These are phyloP conservation scores for Chlamydomonas applanata DNA, from an alignment of 139 green algal species.

Conservation along the genomic window DNA sequence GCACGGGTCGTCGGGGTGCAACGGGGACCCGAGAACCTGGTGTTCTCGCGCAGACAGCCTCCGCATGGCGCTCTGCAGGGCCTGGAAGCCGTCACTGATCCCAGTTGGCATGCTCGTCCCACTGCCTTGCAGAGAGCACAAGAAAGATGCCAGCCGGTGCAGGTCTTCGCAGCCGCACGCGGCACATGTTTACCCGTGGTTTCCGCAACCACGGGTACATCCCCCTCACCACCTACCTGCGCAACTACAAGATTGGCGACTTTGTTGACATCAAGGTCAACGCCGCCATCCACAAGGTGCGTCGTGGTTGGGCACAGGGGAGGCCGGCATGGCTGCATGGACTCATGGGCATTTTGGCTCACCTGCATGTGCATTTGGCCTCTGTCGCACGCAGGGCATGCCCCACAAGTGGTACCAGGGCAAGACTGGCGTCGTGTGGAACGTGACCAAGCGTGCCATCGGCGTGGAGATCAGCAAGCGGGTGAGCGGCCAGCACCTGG, in stretches of 20 bases:
- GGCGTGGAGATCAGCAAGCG: conserved; percentile 98
- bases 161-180: conserved; percentile 82
- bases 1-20: no score
- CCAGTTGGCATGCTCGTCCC: no score
- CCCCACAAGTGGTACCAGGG: conserved; percentile 99
- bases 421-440: conserved; percentile 94
- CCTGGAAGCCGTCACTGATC: no score
- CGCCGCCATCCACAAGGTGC: conserved; percentile 89
- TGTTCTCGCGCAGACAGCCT: no score
- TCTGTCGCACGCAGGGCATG: conserved; percentile 81
- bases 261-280: conserved; percentile 99
- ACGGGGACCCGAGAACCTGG: no score
- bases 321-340: background rate
- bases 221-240: conserved; percentile 89
- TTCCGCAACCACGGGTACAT: conserved; percentile 90
- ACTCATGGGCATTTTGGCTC: background rate
- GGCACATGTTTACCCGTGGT: conserved; percentile 84
- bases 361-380: background rate
- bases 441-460: conserved; percentile 96
- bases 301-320: background rate
- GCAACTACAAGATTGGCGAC: conserved; percentile 94
- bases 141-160: conserved; percentile 45
- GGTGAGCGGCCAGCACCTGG: conserved; percentile 59
- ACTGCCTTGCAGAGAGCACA: no score
- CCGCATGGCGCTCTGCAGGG: no score